Base-by-base conservation (phyloP, 2,329 filamentous ascomycete species). In the Fusarium anguioides region DNA sequence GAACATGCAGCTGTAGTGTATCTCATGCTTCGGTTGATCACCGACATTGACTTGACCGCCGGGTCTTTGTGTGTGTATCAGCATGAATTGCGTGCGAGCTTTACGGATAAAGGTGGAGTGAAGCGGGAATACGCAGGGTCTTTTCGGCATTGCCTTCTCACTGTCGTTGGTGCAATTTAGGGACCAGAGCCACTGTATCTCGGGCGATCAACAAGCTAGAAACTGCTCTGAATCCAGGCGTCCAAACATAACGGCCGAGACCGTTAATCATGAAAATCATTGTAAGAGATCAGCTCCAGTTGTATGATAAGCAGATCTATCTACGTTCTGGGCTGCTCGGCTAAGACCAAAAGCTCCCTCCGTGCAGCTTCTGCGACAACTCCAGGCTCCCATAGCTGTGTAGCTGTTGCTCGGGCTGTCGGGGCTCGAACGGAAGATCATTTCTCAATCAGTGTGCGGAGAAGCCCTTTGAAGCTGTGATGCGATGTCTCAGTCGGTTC, bases 81-180 rank as follows among this genome's bases (percentile, higher is more conserved):
- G 20, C 46, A 52, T 59, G 47, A 50, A 50, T 50, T 50, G 47
- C 47, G 47, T 50, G 47, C 47, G 26, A 18, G 23, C n/a, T n/a
- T n/a, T n/a, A n/a, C 51, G 64, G 63, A 66, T 64, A 66, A 64
- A 50, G 58, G 64, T 60, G 64, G 64, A 58, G 64, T 63, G 58
- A 52, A 36, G 58, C 48, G 58, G 61, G 64, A 60, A 64, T 59
- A 63, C 40, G 41, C 51, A 67, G 44, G 44, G 47, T 55, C 52
- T 41, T 59, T 51, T 52, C 46, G 57, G 64, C 37, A 52, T 39
- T 49, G 36, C 44, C 36, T 36, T 41, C 24, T 41, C 40, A 17
- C 14, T 58, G 37, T 64, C 42, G 36, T 40, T 64, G 46, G 60
- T 53, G 42, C 33, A 42, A 49, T 39, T 39, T 7, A 40, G 42